phyloP scores from a whole-genome alignment of 176 grass and related monocot genomes.

The Cenchrus purpureus region DNA sequence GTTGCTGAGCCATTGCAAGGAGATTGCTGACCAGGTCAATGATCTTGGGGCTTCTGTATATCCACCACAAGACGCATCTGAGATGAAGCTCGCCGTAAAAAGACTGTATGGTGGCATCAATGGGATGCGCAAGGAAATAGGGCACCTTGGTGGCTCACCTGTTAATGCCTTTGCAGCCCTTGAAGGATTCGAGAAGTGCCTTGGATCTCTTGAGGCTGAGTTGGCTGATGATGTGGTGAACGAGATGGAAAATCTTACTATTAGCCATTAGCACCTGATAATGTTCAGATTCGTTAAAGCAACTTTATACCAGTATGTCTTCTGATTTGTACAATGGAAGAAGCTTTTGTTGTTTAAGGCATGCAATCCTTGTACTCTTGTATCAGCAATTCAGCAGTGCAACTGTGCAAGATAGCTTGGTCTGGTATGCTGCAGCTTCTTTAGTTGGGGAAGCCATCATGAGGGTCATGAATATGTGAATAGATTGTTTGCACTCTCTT shows the following conservation, averaged over 20 bases:
- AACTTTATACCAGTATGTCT: neutral
- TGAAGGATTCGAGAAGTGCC: slow-evolving; percentile 59
- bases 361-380: neutral
- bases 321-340: neutral
- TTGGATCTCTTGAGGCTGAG: slow-evolving; percentile 57
- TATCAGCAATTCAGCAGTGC: neutral
- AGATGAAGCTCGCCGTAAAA: slow-evolving; percentile 62
- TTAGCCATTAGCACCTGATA: slow-evolving; percentile 38
- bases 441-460: neutral
- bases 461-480: neutral
- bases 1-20: slow-evolving; percentile 63
- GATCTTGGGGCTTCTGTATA: slow-evolving; percentile 83
- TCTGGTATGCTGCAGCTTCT: neutral
- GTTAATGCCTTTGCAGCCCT: slow-evolving; percentile 48
- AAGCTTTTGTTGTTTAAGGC: slow-evolving; percentile 1
- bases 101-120: slow-evolving; percentile 36
- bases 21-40: slow-evolving; percentile 72
- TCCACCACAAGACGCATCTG: slow-evolving; percentile 68
- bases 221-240: slow-evolving; percentile 57
- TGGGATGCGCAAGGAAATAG: slow-evolving; percentile 58
- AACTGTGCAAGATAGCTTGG: neutral
- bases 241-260: slow-evolving; percentile 55
- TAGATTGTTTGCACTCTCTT: neutral
- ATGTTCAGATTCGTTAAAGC: neutral
- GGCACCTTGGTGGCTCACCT: slow-evolving; percentile 50